Base-by-base conservation (phyloP, 306 rosid species). In the Quillaja saponaria region DNA sequence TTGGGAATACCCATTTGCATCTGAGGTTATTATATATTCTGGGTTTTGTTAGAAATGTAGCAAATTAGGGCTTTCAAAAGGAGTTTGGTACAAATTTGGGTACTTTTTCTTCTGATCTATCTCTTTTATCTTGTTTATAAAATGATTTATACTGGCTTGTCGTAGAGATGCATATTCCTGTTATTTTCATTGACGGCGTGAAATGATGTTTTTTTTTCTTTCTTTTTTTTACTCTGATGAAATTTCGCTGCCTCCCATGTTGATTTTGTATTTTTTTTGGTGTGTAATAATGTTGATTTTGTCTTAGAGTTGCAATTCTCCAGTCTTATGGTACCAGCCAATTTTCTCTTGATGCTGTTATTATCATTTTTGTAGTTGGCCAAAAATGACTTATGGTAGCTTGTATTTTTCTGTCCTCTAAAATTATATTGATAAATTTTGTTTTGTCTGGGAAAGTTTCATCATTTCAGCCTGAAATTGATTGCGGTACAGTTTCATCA, bases 91-190 rank as follows among this genome's bases (percentile, higher is more conserved):
- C 2, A 59, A 34, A 18, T 50, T 33, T 64, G 28, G 35, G 15
- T 37, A 0, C 10, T 21, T 42, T 37, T 15, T 28, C 45, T 34
- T 46, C 35, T 50, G 73, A 63, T 71, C 57, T 75, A 14, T 34
- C 19, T 60, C 45, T 17, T 34, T 67, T 70, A 25, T 71, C 8
- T 25, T 34, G 49, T 44, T 38, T 7, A 76, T 71, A 76, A 78
- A 25, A 73, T 69, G 68, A n/a, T 18, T 34, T 20, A 18, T 56
- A 25, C 61, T 14, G 35, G 10, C 39, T 41, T 33, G 44, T 12
- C 13, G 34, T 66, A 35, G 35, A 48, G 31, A 40, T 47, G 39
- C 10, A 17, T 58, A 11, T 37, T 62, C 6, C 58, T 49, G 56
- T 41, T 20, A 38, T 28, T 42, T 62, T 34, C 63, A 55, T 38